These are phyloP conservation scores for Reutealis trisperma DNA, from an alignment of 345 rosid genomes.

Conservation along the genomic window DNA sequence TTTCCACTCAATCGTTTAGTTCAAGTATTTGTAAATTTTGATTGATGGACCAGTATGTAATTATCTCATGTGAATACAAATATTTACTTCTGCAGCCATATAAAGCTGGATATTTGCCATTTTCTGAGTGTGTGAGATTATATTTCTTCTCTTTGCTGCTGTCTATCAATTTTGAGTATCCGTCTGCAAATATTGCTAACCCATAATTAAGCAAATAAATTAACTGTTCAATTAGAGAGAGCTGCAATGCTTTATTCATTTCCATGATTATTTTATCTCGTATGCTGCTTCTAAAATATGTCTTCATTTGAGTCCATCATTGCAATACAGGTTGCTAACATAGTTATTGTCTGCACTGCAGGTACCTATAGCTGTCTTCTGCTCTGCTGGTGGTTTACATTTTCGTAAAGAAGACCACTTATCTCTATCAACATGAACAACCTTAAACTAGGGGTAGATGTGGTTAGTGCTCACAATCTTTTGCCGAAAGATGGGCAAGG, in stretches of 20 bases:
- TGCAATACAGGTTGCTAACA: background rate
- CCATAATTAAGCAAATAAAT: background rate
- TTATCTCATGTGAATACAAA: background rate
- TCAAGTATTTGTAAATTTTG: background rate
- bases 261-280: background rate
- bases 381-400: background rate
- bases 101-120: background rate
- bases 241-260: background rate
- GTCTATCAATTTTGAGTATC: background rate
- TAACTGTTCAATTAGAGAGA: background rate
- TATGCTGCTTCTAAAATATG: background rate
- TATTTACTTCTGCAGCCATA: background rate
- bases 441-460: conserved; percentile 87
- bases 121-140: background rate
- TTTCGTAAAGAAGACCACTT: conserved; percentile 20
- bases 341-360: conserved; percentile 37
- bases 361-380: conserved; percentile 26
- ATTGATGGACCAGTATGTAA: background rate
- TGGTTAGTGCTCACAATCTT: conserved; percentile 87
- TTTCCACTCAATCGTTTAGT: background rate
- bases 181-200: background rate
- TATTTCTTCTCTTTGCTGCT: background rate
- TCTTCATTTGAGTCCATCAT: background rate
- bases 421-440: conserved; percentile 50
- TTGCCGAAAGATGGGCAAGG: conserved; percentile 94